Evolutionary conservation across 2,329 filamentous ascomycete species (phyloP).

Genomic region (Colletotrichum tropicicola): DNA sequence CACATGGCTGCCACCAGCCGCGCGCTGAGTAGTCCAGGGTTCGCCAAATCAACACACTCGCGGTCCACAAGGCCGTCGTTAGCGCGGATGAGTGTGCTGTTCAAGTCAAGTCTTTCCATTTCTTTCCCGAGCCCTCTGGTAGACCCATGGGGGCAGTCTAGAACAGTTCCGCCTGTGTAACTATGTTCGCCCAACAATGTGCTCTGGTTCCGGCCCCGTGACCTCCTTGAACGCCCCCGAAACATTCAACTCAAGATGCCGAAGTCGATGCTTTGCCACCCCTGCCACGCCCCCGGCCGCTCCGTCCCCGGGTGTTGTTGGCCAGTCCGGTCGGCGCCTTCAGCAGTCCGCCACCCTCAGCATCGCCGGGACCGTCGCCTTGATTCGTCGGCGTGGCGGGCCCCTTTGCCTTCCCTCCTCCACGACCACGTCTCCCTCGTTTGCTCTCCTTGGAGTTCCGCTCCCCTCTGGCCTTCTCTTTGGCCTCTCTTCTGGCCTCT

Average conservation of each 20-base stretch:
- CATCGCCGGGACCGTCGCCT: neutral
- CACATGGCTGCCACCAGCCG: slow-evolving; percentile 1
- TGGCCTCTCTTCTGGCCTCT: slow-evolving; percentile 53
- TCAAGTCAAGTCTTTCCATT: neutral
- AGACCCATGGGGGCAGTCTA: neutral
- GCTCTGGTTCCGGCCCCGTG: too few relatives aligned
- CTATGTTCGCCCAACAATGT: neutral
- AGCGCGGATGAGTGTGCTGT: neutral
- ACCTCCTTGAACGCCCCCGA: neutral
- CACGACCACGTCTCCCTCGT: slow-evolving; percentile 33
- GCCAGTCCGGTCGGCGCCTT: slow-evolving; percentile 7
- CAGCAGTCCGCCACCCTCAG: neutral
- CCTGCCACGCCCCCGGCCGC: slow-evolving; percentile 19
- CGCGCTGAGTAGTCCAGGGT: neutral
- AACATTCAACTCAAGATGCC: neutral
- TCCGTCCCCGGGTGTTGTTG: slow-evolving; percentile 8
- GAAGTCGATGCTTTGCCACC: slow-evolving; percentile 22
- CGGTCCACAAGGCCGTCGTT: too few relatives aligned
- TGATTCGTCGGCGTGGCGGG: neutral
- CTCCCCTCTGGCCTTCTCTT: slow-evolving; percentile 54
- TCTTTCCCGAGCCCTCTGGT: neutral
- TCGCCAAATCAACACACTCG: too few relatives aligned
- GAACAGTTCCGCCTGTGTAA: too few relatives aligned
- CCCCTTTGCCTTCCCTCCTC: slow-evolving; percentile 35
- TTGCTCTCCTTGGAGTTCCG: slow-evolving; percentile 33